Percentiles rank a stretch among this genome's conserved stretches.
Evolutionary conservation across 768 basidiomycete species (phyloP).

Genomic region (Xerocomellus amylosporus): DNA sequence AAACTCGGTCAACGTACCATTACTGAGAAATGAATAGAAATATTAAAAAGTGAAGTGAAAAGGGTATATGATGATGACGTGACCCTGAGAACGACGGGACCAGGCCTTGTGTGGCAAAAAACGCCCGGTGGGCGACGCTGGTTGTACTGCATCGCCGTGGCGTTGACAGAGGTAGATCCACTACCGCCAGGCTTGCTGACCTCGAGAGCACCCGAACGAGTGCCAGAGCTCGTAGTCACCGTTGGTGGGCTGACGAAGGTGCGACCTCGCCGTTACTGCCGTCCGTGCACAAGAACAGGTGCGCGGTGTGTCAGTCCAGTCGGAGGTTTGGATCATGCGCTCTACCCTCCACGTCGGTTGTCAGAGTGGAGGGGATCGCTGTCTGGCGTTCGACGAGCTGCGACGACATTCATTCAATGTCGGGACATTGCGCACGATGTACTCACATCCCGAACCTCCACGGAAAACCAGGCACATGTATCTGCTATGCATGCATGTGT

Average conservation of each 20-base stretch:
- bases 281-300: background rate
- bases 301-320: background rate
- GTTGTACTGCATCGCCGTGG: background rate
- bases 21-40: background rate
- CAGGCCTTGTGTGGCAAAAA: background rate
- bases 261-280: background rate
- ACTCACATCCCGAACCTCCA: conserved; percentile 1
- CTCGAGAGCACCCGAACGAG: background rate
- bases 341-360: background rate
- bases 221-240: background rate
- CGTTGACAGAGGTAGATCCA: background rate
- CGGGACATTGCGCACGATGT: background rate
- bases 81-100: background rate
- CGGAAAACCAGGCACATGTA: background rate
- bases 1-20: background rate
- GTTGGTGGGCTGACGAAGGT: background rate
- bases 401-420: background rate
- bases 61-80: conserved; percentile 11
- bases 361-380: background rate
- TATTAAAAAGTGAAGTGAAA: too few relatives aligned
- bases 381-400: background rate
- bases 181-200: background rate
- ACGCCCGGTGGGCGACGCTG: background rate
- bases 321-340: background rate
- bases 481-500: background rate